phyloP scores from a whole-genome alignment of 441 rosid genomes.

The Biscutella laevigata region DNA sequence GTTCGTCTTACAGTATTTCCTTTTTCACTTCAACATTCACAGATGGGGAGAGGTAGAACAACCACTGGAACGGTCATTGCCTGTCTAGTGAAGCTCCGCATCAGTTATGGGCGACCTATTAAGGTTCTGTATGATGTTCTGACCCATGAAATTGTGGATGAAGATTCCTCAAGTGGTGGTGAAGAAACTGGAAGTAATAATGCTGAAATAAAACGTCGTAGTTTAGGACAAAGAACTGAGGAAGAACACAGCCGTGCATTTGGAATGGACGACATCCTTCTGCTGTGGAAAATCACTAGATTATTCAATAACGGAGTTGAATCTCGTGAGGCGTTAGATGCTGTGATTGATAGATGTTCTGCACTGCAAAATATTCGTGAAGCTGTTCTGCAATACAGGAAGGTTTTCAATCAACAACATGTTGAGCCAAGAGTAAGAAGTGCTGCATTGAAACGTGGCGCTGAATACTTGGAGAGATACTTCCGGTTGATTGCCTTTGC shows the following conservation, averaged over 20 bases:
- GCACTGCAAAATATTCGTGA: conserved; percentile 91
- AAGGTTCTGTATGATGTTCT: conserved; percentile 49
- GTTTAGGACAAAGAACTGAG: conserved; percentile 32
- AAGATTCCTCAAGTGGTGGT: conserved; percentile 90
- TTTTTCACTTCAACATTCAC: conserved; percentile 23
- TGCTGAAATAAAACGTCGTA: conserved; percentile 29
- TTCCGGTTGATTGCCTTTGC: conserved; percentile 94
- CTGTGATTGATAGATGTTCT: conserved; percentile 91
- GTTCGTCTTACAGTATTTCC: conserved; percentile 4
- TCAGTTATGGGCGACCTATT: conserved; percentile 82
- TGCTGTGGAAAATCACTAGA: conserved; percentile 89
- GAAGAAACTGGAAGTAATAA: conserved; percentile 68
- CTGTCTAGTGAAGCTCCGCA: conserved; percentile 89
- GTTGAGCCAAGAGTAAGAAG: conserved; percentile 89
- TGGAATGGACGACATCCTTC: conserved; percentile 88
- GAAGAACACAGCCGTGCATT: conserved; percentile 53
- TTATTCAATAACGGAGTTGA: conserved; percentile 88
- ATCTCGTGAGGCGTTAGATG: conserved; percentile 91
- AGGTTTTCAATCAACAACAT: conserved; percentile 84
- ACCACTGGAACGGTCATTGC: conserved; percentile 99
- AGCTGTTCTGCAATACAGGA: conserved; percentile 86
- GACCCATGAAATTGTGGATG: conserved; percentile 61
- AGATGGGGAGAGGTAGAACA: conserved; percentile 99
- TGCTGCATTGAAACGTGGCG: conserved; percentile 87
- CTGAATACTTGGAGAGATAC: conserved; percentile 92